Conservation (phyloP, 768 basidiomycete genomes). For the Pleurotus sapidus region DNA sequence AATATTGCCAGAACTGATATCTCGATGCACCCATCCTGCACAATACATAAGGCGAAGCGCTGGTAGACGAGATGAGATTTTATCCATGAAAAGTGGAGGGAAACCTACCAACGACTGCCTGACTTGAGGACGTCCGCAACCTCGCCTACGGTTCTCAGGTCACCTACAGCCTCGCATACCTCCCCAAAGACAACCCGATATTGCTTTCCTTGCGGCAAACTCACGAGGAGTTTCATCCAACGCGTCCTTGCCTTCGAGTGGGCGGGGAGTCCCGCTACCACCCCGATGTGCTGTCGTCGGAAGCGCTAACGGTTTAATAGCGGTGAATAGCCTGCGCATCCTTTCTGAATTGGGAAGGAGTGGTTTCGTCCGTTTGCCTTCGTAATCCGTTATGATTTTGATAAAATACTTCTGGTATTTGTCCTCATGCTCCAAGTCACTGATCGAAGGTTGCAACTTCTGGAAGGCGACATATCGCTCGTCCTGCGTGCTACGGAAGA, state of each 20-base stretch:
- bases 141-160: not conserved
- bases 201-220: too few species aligned
- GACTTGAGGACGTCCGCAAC: not conserved
- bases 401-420: not conserved
- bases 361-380: not conserved
- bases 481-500: not conserved
- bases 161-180: not conserved
- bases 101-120: not conserved
- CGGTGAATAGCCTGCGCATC: not conserved
- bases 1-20: slow-evolving; percentile 1
- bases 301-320: too few species aligned
- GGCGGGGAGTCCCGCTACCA: not conserved
- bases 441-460: not conserved
- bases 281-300: not conserved
- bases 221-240: too few species aligned
- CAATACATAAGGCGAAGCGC: slow-evolving; percentile 1
- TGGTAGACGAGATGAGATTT: not conserved
- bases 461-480: not conserved
- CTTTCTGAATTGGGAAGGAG: not conserved
- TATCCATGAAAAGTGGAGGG: not conserved
- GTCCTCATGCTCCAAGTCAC: not conserved
- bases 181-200: not conserved
- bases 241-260: too few species aligned
- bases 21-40: slow-evolving; percentile 4
- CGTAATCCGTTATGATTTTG: not conserved